Percentiles rank a stretch among this genome's conserved stretches.
Conservation (phyloP, 805 yeast genomes). For the Scheffersomyces spartinae region DNA sequence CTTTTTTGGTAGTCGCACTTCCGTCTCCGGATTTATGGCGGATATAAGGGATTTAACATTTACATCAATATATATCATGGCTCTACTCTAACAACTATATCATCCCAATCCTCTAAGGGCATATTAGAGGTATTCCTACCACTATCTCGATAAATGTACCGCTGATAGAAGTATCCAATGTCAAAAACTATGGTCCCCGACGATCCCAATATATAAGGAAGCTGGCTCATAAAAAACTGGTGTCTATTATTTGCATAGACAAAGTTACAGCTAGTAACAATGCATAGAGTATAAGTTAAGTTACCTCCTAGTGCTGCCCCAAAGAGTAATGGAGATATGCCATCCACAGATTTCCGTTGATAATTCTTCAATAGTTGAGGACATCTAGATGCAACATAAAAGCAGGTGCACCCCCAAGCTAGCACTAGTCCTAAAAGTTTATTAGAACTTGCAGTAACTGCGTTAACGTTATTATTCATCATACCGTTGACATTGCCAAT, state of each 20-base stretch:
- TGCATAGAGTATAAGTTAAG: slow-evolving; percentile 62
- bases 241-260: slow-evolving; percentile 17
- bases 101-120: slow-evolving; percentile 11
- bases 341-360: slow-evolving; percentile 46
- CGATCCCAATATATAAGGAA: slow-evolving; percentile 78
- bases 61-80: too few relatives aligned
- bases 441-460: not conserved
- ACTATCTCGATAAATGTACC: slow-evolving; percentile 20
- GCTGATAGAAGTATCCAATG: slow-evolving; percentile 54
- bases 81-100: not conserved
- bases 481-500: slow-evolving; percentile 2
- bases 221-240: slow-evolving; percentile 50
- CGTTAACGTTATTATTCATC: not conserved
- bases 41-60: not conserved
- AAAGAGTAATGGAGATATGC: slow-evolving; percentile 42
- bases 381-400: slow-evolving; percentile 37
- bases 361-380: slow-evolving; percentile 50
- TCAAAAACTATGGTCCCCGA: slow-evolving; percentile 81
- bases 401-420: slow-evolving; percentile 36
- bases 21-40: not conserved
- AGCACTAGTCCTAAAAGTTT: slow-evolving; percentile 15
- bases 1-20: not conserved
- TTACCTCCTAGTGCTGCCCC: slow-evolving; percentile 69
- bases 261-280: slow-evolving; percentile 52
- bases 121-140: slow-evolving; percentile 11